Base-by-base conservation (phyloP, 352 stramenopile genomes). In the Pythium angustatum region DNA sequence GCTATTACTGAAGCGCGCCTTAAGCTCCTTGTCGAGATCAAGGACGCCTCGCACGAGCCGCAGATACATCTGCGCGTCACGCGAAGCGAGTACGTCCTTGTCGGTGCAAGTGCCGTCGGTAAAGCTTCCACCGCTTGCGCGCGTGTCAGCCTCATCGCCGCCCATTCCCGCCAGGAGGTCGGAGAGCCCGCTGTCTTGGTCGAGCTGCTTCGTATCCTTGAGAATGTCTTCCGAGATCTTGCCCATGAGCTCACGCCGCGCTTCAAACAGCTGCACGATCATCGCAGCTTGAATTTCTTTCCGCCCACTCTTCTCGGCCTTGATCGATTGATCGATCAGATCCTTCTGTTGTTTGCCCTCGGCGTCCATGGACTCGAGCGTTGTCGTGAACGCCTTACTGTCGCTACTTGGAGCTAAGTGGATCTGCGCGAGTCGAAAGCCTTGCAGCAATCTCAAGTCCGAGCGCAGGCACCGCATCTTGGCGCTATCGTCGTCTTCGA, bases 201-300 rank as follows among this genome's bases (percentile, higher is more conserved):
- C 84, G 21, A 88, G 56, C 36, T 78, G 68, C 45, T 79, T 79
- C 65, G 87, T 91, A 22, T 90, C 73, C 49, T 78, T 80, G 33
- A 93, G 64, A 5, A 88, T 65, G 22, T 91, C 78, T 40, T 94
- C 82, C 21, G 84, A 88, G 41, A 94, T 85, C 30, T 77, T 77
- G 54, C 72, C 76, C 65, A 79, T 89, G 22, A 93, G 68, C 19
- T 92, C 83, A n/a, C 82, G 72, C 14, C 83, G 77, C 34, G 75
- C 76, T 50, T 90, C 75, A 38, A 90, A 88, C 51, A 93, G 69
- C 63, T 92, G 73, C 19, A 90, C 52, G 11, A 85, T 55, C 45
- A 85, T 64, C 2, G 64, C 63, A 0, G 59, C 52, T 14, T 78
- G 66, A n/a, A 72, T 51, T 27, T 86, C 68, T 31, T 82, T 85